A percentile compares a stretch with the other conserved stretches of the same genome.
Evolutionary conservation across 1,284 basidiomycete species (phyloP).

Genomic region (Ustilago lituana): DNA sequence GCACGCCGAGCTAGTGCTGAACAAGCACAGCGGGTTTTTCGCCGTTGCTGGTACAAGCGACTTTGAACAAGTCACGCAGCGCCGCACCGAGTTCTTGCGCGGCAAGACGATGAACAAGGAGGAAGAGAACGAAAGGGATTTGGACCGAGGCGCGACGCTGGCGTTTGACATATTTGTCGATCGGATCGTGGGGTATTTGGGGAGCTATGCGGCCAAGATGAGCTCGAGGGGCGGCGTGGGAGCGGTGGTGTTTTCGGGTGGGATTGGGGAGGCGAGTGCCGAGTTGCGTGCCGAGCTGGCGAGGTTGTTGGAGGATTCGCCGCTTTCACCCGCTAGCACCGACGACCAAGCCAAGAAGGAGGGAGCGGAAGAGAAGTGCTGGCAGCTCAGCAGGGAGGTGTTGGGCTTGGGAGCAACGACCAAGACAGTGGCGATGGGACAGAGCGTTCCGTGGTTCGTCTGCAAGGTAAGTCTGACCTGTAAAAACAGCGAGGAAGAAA

Average conservation of each 20-base stretch:
- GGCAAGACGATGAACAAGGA: not conserved
- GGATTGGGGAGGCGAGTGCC: slow-evolving; percentile 27
- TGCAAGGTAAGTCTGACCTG: slow-evolving; percentile 37
- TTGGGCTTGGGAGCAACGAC: not conserved
- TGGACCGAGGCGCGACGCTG: slow-evolving; percentile 5
- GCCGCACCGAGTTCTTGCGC: slow-evolving; percentile 1
- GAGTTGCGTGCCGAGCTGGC: slow-evolving; percentile 7
- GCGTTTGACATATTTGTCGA: slow-evolving; percentile 48
- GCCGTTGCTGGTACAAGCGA: slow-evolving; percentile 31
- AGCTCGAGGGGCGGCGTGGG: slow-evolving; percentile 17
- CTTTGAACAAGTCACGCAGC: slow-evolving; percentile 13
- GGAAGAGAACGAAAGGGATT: slow-evolving; percentile 6
- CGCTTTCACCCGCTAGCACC: slow-evolving; percentile 8
- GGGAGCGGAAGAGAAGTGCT: not conserved
- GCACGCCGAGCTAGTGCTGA: slow-evolving; percentile 28
- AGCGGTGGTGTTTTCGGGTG: slow-evolving; percentile 40
- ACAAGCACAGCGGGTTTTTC: slow-evolving; percentile 27
- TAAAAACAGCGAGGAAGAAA: no score
- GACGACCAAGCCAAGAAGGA: not conserved
- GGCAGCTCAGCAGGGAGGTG: not conserved
- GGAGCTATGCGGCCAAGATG: slow-evolving; percentile 33
- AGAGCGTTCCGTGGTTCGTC: slow-evolving; percentile 29
- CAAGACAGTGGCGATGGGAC: not conserved
- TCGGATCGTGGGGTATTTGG: slow-evolving; percentile 29
- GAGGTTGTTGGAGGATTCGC: not conserved